These are phyloP conservation scores for Agarophyton chilense DNA, from an alignment of 23 red algal species.

Conservation along the genomic window DNA sequence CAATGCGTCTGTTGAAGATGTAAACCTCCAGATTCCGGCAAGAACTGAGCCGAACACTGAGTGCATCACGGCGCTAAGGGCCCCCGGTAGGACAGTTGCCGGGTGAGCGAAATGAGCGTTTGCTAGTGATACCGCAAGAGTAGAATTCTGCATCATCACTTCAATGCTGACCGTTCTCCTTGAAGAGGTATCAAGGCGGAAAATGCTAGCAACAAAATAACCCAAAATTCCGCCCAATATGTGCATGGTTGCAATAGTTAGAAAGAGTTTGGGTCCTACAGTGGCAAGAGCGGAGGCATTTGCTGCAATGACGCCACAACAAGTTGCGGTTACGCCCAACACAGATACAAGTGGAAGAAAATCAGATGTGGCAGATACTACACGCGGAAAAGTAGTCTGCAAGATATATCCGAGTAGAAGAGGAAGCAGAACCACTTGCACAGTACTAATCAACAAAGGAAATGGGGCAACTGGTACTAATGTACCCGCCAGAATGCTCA, in stretches of 20 bases:
- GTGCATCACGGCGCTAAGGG: conserved; percentile 92
- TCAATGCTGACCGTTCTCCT: conserved; percentile 85
- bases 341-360: conserved; percentile 80
- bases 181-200: conserved; percentile 1
- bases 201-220: conserved; percentile 60
- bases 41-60: conserved; percentile 84
- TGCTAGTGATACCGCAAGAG: conserved; percentile 88
- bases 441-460: conserved; percentile 68
- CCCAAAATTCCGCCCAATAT: conserved; percentile 74
- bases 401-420: conserved; percentile 69
- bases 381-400: conserved; percentile 31
- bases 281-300: conserved; percentile 32
- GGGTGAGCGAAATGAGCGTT: conserved; percentile 85
- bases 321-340: conserved; percentile 86
- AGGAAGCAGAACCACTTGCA: conserved; percentile 83
- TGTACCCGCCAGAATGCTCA: conserved; percentile 80
- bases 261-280: conserved; percentile 45
- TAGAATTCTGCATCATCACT: conserved; percentile 98
- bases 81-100: conserved; percentile 75
- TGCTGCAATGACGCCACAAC: conserved; percentile 76
- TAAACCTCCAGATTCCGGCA: conserved; percentile 80
- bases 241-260: conserved; percentile 77
- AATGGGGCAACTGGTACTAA: conserved; percentile 77
- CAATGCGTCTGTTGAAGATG: neutral
- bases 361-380: conserved; percentile 32